Percentiles rank a stretch among this genome's conserved stretches.
Conservation (phyloP, 495 filamentous ascomycete genomes). For the Aspergillus homomorphus region DNA sequence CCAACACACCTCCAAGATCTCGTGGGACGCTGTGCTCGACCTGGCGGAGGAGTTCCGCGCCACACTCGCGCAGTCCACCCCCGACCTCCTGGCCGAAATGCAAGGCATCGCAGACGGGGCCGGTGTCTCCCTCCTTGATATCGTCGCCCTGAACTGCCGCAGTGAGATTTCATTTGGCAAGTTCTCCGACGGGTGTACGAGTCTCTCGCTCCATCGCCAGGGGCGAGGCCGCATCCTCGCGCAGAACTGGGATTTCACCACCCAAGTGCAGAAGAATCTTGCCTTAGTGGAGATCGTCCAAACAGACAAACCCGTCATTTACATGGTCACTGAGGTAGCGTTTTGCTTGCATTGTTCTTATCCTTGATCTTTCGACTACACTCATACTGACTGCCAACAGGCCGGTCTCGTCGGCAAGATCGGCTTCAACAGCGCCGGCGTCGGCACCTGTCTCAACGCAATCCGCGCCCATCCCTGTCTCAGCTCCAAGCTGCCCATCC, state of each 20-base stretch:
- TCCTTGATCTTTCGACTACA: neutral
- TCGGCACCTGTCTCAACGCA: constrained; percentile 67
- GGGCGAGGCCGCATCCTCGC: constrained; percentile 43
- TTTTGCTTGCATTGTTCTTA: no score
- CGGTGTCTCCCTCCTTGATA: constrained; percentile 48
- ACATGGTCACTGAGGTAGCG: constrained; percentile 46
- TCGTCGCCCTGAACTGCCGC: constrained; percentile 64
- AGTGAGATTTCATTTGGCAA: constrained; percentile 65
- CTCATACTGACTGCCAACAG: constrained; percentile 20
- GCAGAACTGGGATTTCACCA: constrained; percentile 69
- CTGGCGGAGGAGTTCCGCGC: constrained; percentile 45
- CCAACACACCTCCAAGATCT: constrained; percentile 42
- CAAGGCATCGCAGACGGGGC: constrained; percentile 60
- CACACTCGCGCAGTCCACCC: constrained; percentile 35
- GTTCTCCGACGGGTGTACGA: constrained; percentile 64
- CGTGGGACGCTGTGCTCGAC: constrained; percentile 47
- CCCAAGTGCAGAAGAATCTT: constrained; percentile 49
- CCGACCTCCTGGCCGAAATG: constrained; percentile 53
- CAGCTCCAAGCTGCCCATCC: constrained; percentile 54
- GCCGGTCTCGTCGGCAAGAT: constrained; percentile 74
- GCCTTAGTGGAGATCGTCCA: constrained; percentile 53
- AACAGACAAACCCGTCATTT: constrained; percentile 44
- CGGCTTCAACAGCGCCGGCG: constrained; percentile 59
- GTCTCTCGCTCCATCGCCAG: constrained; percentile 49
- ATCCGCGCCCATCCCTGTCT: constrained; percentile 58